These are phyloP conservation scores for Dactylellina drechsleri DNA, from an alignment of 2,329 filamentous ascomycete genomes.

Conservation along the genomic window DNA sequence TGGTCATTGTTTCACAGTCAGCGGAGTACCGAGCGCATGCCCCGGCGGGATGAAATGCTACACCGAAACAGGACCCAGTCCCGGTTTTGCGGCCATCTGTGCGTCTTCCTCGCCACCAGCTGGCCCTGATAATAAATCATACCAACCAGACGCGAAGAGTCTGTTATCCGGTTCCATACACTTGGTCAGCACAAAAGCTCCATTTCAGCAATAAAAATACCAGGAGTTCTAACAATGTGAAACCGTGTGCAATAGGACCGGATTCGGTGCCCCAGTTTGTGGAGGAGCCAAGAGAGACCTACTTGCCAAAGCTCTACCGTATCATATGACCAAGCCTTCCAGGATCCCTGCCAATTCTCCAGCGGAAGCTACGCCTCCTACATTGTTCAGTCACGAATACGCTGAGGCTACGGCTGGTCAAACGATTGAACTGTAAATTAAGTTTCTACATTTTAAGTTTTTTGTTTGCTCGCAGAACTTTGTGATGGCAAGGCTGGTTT, in stretches of 20 bases:
- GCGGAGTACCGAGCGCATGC: constrained; percentile 13
- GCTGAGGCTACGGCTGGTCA: constrained; percentile 18
- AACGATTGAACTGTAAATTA: constrained; percentile 16
- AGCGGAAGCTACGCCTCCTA: constrained; percentile 16
- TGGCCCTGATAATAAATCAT: constrained; percentile 12
- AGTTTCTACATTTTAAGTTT: too few species aligned
- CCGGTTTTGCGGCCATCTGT: constrained; percentile 28
- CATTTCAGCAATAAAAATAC: neutral
- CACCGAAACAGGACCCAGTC: constrained; percentile 17
- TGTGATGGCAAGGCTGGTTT: neutral
- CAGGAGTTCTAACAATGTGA: neutral
- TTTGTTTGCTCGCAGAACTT: too few species aligned
- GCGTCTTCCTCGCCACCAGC: constrained; percentile 15
- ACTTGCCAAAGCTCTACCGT: neutral
- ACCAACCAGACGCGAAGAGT: constrained; percentile 14
- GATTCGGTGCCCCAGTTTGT: constrained; percentile 14
- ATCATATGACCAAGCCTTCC: constrained; percentile 17
- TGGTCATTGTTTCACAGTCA: constrained; percentile 26
- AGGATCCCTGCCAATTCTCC: constrained; percentile 11
- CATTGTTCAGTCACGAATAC: constrained; percentile 9
- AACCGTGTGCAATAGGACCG: constrained; percentile 1
- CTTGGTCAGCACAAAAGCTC: constrained; percentile 5
- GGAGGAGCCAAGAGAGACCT: constrained; percentile 9
- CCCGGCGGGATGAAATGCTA: constrained; percentile 24
- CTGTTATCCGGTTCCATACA: constrained; percentile 22